Conservation (phyloP, 148 eudicot species). For the Dianthus caryophyllus region DNA sequence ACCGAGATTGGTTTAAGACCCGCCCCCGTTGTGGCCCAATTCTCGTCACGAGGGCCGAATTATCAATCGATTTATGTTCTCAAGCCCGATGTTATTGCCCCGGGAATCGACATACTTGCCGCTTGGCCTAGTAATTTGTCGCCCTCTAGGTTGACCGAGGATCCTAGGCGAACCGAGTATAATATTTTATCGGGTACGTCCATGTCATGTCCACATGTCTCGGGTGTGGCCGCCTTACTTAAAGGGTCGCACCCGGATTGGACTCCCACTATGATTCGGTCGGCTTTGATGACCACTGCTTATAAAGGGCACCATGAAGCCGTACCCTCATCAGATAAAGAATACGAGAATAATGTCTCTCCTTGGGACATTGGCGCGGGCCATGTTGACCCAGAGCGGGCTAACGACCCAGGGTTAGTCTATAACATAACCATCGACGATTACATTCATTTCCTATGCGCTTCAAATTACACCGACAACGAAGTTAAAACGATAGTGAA, state of each 20-base stretch:
- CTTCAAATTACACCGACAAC: not conserved
- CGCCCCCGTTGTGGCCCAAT: constrained; percentile 37
- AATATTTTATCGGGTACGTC: constrained; percentile 45
- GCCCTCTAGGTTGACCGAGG: constrained; percentile 24
- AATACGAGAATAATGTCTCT: not conserved
- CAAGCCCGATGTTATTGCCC: constrained; percentile 51
- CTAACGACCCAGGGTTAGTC: constrained; percentile 32
- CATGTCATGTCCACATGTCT: constrained; percentile 49
- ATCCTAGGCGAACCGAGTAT: constrained; percentile 25
- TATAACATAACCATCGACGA: constrained; percentile 22
- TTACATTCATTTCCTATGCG: constrained; percentile 25
- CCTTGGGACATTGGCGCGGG: constrained; percentile 32
- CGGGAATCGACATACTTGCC: constrained; percentile 44
- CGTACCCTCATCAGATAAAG: not conserved
- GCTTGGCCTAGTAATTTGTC: constrained; percentile 31
- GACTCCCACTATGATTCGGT: constrained; percentile 41
- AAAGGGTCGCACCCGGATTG: constrained; percentile 42
- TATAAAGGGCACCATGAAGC: constrained; percentile 29
- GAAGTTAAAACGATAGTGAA: constrained; percentile 14
- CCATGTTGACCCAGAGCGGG: constrained; percentile 32
- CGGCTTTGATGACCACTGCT: constrained; percentile 50
- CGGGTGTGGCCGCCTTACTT: constrained; percentile 42
- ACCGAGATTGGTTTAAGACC: constrained; percentile 31
- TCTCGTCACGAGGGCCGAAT: constrained; percentile 48
- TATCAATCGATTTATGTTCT: constrained; percentile 19